A percentile compares a stretch with the other conserved stretches of the same genome.
Evolutionary conservation across 805 yeast species (phyloP).

Genomic region (Ogataea siamensis): DNA sequence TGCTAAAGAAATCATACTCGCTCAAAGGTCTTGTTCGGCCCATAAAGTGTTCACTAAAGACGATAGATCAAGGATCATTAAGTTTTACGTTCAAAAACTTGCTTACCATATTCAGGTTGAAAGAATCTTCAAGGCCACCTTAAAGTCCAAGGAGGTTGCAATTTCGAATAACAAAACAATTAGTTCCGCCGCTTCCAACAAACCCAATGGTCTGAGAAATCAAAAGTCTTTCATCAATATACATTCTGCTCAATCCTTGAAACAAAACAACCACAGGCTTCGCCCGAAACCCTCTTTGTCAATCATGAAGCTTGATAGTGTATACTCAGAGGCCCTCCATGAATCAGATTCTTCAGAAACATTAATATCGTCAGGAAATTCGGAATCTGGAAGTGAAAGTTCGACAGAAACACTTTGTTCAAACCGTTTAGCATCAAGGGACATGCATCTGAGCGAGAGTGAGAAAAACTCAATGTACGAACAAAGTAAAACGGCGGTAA

Average conservation of each 20-base stretch:
- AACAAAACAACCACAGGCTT: constrained; percentile 13
- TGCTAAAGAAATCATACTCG: constrained; percentile 33
- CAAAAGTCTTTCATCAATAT: constrained; percentile 17
- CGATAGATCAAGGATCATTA: constrained; percentile 45
- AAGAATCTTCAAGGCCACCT: constrained; percentile 53
- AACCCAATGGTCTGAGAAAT: constrained; percentile 15
- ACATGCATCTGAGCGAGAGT: constrained; percentile 24
- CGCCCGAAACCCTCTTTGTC: constrained; percentile 28
- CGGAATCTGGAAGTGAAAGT: constrained; percentile 12
- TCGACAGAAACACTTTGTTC: constrained; percentile 8
- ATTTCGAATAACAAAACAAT: constrained; percentile 3
- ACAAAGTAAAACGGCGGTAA: constrained; percentile 35
- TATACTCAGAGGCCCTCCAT: constrained; percentile 12
- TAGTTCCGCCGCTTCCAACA: constrained; percentile 5
- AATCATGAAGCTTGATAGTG: constrained; percentile 23
- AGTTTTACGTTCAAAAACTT: constrained; percentile 45
- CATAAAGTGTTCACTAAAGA: constrained; percentile 32
- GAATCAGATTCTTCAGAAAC: constrained; percentile 19
- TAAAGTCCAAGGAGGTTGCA: constrained; percentile 27
- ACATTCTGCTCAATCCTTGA: constrained; percentile 1
- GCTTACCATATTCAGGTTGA: constrained; percentile 67
- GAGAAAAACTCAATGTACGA: constrained; percentile 30
- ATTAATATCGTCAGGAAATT: constrained; percentile 10
- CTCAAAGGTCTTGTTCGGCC: constrained; percentile 15
- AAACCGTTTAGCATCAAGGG: constrained; percentile 12